phyloP scores from a whole-genome alignment of 306 rosid species.

The Cicer chorassanicum region DNA sequence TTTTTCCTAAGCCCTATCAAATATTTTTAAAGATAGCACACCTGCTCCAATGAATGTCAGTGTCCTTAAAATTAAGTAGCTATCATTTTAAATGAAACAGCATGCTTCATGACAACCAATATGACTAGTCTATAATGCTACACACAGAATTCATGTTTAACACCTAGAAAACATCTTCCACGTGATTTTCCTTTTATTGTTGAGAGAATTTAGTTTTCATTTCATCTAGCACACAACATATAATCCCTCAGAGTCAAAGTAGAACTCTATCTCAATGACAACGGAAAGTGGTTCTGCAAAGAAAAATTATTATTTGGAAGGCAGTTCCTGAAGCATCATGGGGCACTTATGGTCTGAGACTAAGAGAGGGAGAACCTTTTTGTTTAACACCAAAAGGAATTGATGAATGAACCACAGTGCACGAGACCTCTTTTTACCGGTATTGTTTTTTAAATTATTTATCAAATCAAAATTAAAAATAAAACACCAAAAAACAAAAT shows the following conservation, averaged over 20 bases:
- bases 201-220: constrained; percentile 26
- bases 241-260: constrained; percentile 30
- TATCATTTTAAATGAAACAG: constrained; percentile 12
- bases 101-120: constrained; percentile 30
- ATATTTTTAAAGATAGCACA: constrained; percentile 17
- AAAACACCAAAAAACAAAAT: constrained; percentile 29
- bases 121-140: constrained; percentile 6
- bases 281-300: constrained; percentile 38
- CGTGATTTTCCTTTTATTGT: constrained; percentile 20
- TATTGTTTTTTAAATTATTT: constrained; percentile 28
- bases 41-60: background rate
- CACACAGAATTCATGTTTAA: constrained; percentile 13
- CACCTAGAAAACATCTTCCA: constrained; percentile 35
- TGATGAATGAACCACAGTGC: constrained; percentile 29
- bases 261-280: constrained; percentile 34
- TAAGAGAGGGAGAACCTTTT: constrained; percentile 13
- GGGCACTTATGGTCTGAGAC: constrained; percentile 28
- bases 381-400: constrained; percentile 29
- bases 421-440: constrained; percentile 10
- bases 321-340: constrained; percentile 34
- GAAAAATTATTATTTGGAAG: constrained; percentile 29
- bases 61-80: constrained; percentile 20
- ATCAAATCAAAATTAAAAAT: constrained; percentile 10
- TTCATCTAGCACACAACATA: constrained; percentile 29
- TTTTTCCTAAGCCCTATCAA: constrained; percentile 25